A percentile compares a stretch with the other conserved stretches of the same genome.
phyloP scores from a whole-genome alignment of 345 rosid genomes.

The Citrus glauca region DNA sequence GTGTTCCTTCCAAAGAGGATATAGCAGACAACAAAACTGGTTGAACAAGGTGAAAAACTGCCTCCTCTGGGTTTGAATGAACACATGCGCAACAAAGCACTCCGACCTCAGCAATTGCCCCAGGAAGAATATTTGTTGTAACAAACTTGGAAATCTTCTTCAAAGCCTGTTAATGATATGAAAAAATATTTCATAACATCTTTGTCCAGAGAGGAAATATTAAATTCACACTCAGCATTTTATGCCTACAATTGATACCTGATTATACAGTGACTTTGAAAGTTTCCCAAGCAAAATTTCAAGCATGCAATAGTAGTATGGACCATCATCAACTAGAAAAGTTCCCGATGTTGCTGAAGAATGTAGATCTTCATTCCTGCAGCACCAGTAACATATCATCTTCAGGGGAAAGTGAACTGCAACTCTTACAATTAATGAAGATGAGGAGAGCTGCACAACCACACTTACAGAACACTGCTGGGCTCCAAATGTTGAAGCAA shows the following conservation, averaged over 20 bases:
- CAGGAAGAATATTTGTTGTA: slow-evolving; percentile 89
- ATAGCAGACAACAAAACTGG: slow-evolving; percentile 74
- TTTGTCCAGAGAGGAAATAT: neutral
- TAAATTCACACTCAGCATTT: slow-evolving; percentile 9
- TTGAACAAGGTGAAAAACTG: slow-evolving; percentile 76
- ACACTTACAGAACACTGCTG: slow-evolving; percentile 80
- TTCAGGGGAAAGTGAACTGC: neutral
- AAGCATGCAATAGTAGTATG: slow-evolving; percentile 95
- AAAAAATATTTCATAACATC: slow-evolving; percentile 10
- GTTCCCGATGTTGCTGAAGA: slow-evolving; percentile 93
- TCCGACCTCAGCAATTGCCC: slow-evolving; percentile 99
- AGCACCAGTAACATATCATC: slow-evolving; percentile 16
- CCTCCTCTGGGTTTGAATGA: slow-evolving; percentile 93
- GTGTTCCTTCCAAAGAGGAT: slow-evolving; percentile 86
- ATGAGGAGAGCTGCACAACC: neutral
- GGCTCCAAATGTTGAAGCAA: slow-evolving; percentile 95
- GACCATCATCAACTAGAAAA: slow-evolving; percentile 97
- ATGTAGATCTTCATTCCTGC: slow-evolving; percentile 89
- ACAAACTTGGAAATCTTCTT: slow-evolving; percentile 95
- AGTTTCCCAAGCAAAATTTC: slow-evolving; percentile 93
- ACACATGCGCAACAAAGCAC: slow-evolving; percentile 97
- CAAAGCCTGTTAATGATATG: slow-evolving; percentile 62
- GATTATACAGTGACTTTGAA: slow-evolving; percentile 76
- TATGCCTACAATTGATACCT: slow-evolving; percentile 44
- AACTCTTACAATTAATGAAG: neutral